Evolutionary conservation across 495 filamentous ascomycete species (phyloP).

Genomic region (Bacidia gigantensis): DNA sequence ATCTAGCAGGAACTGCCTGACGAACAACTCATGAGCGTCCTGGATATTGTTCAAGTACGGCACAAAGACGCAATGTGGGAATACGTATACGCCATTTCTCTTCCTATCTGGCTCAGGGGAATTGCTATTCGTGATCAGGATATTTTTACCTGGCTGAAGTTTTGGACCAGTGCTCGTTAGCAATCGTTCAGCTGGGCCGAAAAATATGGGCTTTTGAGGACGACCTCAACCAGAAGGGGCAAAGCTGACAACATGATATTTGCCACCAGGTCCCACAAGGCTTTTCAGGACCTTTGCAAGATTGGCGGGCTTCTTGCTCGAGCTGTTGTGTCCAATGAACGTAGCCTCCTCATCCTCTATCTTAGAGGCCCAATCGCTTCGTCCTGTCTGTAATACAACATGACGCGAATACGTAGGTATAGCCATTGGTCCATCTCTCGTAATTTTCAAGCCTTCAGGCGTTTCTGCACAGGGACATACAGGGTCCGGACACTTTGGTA

Average conservation of each 20-base stretch:
- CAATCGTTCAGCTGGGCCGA: too few species aligned
- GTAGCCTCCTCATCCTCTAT: conserved; percentile 49
- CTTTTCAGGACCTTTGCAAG: conserved; percentile 58
- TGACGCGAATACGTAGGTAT: conserved; percentile 73
- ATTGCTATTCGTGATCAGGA: conserved; percentile 59
- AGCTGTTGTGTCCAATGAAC: conserved; percentile 33
- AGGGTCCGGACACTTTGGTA: conserved; percentile 53
- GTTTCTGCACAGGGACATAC: conserved; percentile 56
- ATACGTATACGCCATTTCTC: conserved; percentile 25
- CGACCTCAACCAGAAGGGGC: conserved; percentile 18
- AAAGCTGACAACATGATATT: conserved; percentile 54
- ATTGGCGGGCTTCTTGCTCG: conserved; percentile 30
- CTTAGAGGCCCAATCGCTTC: conserved; percentile 59
- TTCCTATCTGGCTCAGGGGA: conserved; percentile 33
- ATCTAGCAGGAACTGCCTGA: conserved; percentile 4
- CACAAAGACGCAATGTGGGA: conserved; percentile 68
- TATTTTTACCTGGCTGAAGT: conserved; percentile 61
- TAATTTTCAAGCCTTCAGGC: conserved; percentile 61
- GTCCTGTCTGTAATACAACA: conserved; percentile 67
- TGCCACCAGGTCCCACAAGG: conserved; percentile 49
- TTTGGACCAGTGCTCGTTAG: neutral
- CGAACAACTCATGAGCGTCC: conserved; percentile 7
- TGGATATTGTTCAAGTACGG: conserved; percentile 41
- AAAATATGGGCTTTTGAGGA: too few species aligned
- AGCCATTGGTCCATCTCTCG: conserved; percentile 52